A percentile compares a stretch with the other conserved stretches of the same genome.
Conservation (phyloP, 179 eudicot genomes). For the Nepenthes alata region DNA sequence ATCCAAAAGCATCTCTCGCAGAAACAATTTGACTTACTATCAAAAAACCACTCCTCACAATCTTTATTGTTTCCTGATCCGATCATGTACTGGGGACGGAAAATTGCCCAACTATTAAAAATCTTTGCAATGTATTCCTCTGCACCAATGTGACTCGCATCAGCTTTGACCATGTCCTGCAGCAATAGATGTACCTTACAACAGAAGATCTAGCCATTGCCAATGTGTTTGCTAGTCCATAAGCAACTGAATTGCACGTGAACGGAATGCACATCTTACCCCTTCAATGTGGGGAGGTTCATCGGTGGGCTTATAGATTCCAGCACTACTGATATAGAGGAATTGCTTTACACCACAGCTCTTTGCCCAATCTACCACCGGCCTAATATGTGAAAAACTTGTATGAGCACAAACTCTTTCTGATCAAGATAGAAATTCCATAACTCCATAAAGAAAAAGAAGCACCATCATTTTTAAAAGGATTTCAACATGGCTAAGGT, state of each 20-base stretch:
- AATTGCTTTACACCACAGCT: conserved; percentile 63
- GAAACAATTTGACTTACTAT: conserved; percentile 35
- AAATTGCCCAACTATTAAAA: conserved; percentile 57
- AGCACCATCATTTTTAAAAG: too few species aligned
- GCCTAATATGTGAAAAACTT: conserved; percentile 29
- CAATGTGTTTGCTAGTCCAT: neutral
- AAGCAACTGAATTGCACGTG: neutral
- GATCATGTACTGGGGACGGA: conserved; percentile 96
- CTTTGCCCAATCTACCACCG: conserved; percentile 96
- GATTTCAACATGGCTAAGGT: too few species aligned
- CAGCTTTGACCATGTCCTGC: conserved; percentile 76
- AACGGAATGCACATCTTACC: conserved; percentile 23
- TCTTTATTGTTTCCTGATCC: conserved; percentile 97
- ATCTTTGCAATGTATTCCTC: conserved; percentile 65
- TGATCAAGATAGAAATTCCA: neutral
- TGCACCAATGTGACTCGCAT: conserved; percentile 73
- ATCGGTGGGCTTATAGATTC: conserved; percentile 82
- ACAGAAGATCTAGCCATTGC: neutral
- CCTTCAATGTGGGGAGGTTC: conserved; percentile 99
- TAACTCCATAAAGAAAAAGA: too few species aligned
- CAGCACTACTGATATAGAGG: conserved; percentile 88
- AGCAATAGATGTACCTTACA: neutral
- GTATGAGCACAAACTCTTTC: neutral
- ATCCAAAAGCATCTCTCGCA: neutral
- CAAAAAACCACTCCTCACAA: conserved; percentile 97